These are phyloP conservation scores for Botrytis medusae DNA, from an alignment of 2,329 filamentous ascomycete species.

Conservation along the genomic window DNA sequence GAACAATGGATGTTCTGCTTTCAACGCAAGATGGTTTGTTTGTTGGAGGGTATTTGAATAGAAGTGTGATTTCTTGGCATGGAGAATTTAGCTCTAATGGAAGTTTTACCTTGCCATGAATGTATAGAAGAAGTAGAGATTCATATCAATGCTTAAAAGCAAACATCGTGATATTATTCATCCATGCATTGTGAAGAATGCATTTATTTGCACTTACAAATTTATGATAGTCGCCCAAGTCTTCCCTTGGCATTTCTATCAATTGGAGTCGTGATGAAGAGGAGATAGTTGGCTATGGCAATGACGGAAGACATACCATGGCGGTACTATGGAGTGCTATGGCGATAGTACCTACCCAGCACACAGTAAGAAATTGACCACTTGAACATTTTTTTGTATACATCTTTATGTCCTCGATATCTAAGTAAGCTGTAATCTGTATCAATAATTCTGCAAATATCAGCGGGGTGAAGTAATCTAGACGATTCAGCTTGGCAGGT, in stretches of 20 bases:
- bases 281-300: neutral
- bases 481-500: neutral
- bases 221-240: neutral
- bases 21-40: neutral
- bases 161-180: neutral
- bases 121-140: too few species aligned
- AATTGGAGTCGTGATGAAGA: neutral
- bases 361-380: neutral
- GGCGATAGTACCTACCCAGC: too few species aligned
- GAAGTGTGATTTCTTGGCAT: neutral
- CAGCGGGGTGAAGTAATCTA: neutral
- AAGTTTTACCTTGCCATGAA: neutral
- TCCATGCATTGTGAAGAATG: neutral
- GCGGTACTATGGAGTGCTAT: too few species aligned
- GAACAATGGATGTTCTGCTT: slow-evolving; percentile 20
- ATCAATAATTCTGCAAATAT: neutral
- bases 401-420: neutral
- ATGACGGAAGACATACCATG: neutral
- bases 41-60: neutral
- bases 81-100: neutral
- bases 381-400: neutral
- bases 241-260: neutral
- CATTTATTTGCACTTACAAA: neutral
- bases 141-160: neutral
- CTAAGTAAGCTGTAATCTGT: neutral